Percentiles rank a stretch among this genome's conserved stretches.
Evolutionary conservation across 345 rosid species (phyloP).

Genomic region (Eucalyptus marginata): DNA sequence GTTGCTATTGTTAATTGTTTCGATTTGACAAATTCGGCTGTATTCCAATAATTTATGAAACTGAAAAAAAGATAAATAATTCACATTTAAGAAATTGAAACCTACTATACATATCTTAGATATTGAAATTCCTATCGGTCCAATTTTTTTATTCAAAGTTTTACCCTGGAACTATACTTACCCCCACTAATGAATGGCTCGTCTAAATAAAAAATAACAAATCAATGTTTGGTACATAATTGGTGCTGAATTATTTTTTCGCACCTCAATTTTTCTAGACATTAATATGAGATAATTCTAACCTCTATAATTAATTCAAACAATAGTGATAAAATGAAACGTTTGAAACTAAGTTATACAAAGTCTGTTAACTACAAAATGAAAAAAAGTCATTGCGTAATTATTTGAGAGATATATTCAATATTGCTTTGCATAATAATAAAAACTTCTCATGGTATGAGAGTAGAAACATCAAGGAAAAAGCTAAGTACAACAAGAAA

Average conservation of each 20-base stretch:
- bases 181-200: no score
- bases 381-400: accelerated
- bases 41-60: no score
- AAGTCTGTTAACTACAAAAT: background rate
- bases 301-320: background rate
- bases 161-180: no score
- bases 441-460: background rate
- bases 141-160: no score
- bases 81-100: no score
- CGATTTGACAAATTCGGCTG: no score
- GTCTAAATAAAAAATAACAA: background rate
- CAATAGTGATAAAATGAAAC: background rate
- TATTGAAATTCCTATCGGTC: no score
- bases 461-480: background rate
- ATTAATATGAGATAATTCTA: background rate
- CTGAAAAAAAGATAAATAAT: no score
- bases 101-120: no score
- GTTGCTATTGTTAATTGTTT: no score
- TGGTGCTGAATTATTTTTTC: background rate
- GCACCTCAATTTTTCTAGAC: background rate
- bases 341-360: background rate
- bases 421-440: background rate
- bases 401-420: background rate
- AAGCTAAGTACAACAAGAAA: background rate
- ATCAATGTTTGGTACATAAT: background rate